These are phyloP conservation scores for Benincasa hispida DNA, from an alignment of 306 rosid genomes.

Conservation along the genomic window DNA sequence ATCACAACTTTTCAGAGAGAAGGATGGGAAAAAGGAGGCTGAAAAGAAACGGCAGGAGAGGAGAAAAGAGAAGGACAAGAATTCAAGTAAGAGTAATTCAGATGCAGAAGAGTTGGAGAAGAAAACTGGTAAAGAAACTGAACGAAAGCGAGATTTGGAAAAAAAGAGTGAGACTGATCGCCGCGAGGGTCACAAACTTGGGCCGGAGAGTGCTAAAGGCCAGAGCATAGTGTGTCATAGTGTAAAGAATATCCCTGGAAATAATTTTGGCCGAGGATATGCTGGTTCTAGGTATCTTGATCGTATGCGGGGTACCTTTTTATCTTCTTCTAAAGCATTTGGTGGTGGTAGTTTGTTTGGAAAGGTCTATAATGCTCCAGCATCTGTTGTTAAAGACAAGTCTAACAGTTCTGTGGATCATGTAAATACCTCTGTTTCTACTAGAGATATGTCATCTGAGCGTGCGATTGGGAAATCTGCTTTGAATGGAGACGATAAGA, in stretches of 20 bases:
- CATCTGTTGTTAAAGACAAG: constrained; percentile 54
- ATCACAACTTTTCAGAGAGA: constrained; percentile 39
- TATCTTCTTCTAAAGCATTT: constrained; percentile 87
- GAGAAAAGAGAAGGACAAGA: constrained; percentile 76
- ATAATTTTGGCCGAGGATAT: constrained; percentile 44
- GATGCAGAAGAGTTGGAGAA: constrained; percentile 87
- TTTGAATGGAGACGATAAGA: constrained; percentile 57
- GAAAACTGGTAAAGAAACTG: constrained; percentile 71
- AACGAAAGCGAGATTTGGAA: constrained; percentile 54
- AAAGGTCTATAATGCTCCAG: constrained; percentile 39
- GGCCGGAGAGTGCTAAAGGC: constrained; percentile 41
- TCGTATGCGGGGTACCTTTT: constrained; percentile 79
- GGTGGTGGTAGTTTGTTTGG: constrained; percentile 68
- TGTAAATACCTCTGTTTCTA: constrained; percentile 35
- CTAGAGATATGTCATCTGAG: constrained; percentile 54
- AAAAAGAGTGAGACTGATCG: constrained; percentile 58
- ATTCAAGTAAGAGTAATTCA: constrained; percentile 93
- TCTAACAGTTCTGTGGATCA: constrained; percentile 52
- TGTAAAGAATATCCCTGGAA: constrained; percentile 31
- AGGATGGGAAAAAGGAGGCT: constrained; percentile 61
- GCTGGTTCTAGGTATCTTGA: constrained; percentile 83
- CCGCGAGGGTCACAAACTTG: constrained; percentile 49
- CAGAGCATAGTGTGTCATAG: constrained; percentile 34
- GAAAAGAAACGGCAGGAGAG: constrained; percentile 82
- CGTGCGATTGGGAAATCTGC: constrained; percentile 43